Percentiles rank a stretch among this genome's conserved stretches.
phyloP scores from a whole-genome alignment of 306 rosid species.

The Rosa chinensis region DNA sequence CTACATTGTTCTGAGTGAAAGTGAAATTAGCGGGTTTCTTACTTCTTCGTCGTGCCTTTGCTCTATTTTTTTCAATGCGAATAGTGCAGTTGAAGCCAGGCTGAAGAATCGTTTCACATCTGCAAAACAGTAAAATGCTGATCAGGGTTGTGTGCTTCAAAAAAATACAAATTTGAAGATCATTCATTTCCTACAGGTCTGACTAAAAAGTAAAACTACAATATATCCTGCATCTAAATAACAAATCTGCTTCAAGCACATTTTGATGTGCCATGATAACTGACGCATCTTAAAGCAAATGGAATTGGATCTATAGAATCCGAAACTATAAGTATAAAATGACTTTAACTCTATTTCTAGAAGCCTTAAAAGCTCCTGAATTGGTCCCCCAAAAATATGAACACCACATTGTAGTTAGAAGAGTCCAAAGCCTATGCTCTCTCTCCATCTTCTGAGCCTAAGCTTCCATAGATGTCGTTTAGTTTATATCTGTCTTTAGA shows the following conservation, averaged over 20 bases:
- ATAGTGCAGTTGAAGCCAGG: constrained; percentile 71
- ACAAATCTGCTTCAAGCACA: background rate
- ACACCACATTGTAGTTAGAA: background rate
- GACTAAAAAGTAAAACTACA: too few species aligned
- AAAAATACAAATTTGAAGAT: background rate
- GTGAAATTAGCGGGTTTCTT: constrained; percentile 33
- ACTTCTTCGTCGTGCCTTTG: constrained; percentile 35
- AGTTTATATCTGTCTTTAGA: background rate
- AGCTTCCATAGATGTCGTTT: background rate
- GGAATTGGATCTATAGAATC: background rate
- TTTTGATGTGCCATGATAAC: background rate
- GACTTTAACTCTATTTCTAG: background rate
- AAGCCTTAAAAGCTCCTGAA: background rate
- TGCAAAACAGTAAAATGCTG: constrained; percentile 32
- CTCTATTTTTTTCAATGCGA: constrained; percentile 56
- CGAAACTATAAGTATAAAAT: background rate
- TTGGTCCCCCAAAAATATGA: background rate
- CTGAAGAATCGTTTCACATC: constrained; percentile 76
- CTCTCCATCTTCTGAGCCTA: background rate
- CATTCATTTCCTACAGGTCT: background rate
- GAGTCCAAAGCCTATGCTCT: background rate
- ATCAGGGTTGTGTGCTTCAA: background rate
- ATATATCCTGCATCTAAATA: background rate
- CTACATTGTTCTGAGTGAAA: constrained; percentile 53
- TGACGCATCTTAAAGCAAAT: background rate